Percentiles rank a stretch among this genome's conserved stretches.
Evolutionary conservation across 768 basidiomycete species (phyloP).

Genomic region (Naganishia randhawae): DNA sequence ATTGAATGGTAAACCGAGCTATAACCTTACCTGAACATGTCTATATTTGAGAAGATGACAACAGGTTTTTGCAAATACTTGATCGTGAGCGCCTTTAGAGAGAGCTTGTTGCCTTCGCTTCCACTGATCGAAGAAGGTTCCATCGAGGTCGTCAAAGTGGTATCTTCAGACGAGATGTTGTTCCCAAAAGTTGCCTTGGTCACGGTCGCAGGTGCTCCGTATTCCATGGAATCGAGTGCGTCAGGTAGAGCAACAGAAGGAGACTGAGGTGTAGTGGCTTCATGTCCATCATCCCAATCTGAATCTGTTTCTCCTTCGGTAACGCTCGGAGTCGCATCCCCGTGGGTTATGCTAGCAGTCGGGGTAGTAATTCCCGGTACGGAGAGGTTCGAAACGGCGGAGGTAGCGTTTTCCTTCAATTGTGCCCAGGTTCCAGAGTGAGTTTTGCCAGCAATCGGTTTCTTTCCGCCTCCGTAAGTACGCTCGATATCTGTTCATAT

Average conservation of each 20-base stretch:
- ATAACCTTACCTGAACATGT: constrained; percentile 69
- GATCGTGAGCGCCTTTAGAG: constrained; percentile 84
- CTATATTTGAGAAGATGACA: constrained; percentile 73
- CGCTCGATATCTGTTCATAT: constrained; percentile 74
- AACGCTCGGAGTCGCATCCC: constrained; percentile 38
- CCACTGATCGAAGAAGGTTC: constrained; percentile 7
- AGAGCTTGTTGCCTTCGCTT: constrained; percentile 40
- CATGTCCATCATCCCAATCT: constrained; percentile 18
- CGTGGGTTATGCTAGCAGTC: neutral
- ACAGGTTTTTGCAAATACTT: constrained; percentile 86
- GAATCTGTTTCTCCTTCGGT: constrained; percentile 42
- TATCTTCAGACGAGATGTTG: neutral
- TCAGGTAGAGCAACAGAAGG: neutral
- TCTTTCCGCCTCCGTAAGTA: constrained; percentile 79
- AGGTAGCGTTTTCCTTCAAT: constrained; percentile 8
- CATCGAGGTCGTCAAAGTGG: neutral
- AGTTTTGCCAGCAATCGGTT: constrained; percentile 63
- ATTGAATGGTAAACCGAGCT: neutral
- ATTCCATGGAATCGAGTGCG: neutral
- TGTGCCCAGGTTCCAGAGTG: neutral
- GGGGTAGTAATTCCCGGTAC: neutral
- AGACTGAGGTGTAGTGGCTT: constrained; percentile 11
- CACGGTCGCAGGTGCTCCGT: neutral
- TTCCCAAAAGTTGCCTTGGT: constrained; percentile 1
- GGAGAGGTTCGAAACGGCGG: constrained; percentile 1